Evolutionary conservation across 148 eudicot species (phyloP), one percentile per base, ranked within the genome.

Genomic region (Cornus suecica): DNA sequence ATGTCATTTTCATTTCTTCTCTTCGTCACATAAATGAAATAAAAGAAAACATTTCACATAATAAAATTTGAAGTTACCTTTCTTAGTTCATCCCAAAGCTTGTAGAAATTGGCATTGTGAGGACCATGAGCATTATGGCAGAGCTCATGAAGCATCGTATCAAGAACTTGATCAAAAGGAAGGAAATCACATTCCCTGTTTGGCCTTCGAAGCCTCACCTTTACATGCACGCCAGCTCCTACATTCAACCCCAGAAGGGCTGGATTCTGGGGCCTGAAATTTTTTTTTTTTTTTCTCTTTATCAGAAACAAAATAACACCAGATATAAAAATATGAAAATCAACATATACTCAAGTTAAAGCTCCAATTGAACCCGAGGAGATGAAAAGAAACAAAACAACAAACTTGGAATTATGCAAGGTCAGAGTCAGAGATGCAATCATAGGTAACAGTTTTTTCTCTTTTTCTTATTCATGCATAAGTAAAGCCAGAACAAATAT

Each of bases 61-160:
- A 58, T 68, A 63, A 26, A 34, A 52, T 27, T 34, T 68, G 62
- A 52, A 31, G 20, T 29, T 60, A 90, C 99, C 98, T 92, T 86
- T 82, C 99, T 86, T 54, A 95, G 84, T 72, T 95, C 92, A 77
- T 95, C 99, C 99, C 97, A 93, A 16, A 95, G 92, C 85, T 95
- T 86, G 89, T 95, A 95, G 77, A 95, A 95, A 76, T 84, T 84
- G 60, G 97, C 93, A 88, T 95, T 93, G 70, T 95, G 99, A 80
- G 98, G 94, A 77, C 91, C 90, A 48, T 87, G 94, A 26, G 75
- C 88, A 74, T 92, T 95, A 78, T 95, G 99, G 82, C 98, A 93
- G 58, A 95, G 90, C 77, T 93, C 99, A 63, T 95, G 98, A 64
- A 95, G 91, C 99, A 95, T 95, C 54, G 99, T 95, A 80, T 95